These are phyloP conservation scores for Cercis canadensis DNA, from an alignment of 306 rosid species.

Conservation along the genomic window DNA sequence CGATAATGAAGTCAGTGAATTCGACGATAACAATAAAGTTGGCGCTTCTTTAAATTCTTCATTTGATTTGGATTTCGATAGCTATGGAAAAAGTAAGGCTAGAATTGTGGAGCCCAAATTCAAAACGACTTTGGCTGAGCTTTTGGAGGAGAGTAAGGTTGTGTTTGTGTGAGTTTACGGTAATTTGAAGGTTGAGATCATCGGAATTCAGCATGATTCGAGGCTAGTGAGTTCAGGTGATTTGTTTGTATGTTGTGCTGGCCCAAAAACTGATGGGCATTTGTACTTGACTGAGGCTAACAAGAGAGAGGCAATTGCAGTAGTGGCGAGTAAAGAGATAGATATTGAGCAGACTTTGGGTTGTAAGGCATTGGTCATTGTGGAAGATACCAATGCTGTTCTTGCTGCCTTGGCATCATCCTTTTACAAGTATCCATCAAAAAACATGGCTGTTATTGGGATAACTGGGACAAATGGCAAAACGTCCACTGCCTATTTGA, in stretches of 20 bases:
- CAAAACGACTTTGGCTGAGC: constrained; percentile 84
- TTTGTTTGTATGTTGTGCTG: constrained; percentile 85
- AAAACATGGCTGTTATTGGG: constrained; percentile 86
- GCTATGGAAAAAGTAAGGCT: constrained; percentile 68
- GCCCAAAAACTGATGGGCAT: constrained; percentile 66
- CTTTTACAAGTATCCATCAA: constrained; percentile 79
- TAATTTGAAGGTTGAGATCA: constrained; percentile 82
- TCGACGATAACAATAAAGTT: constrained; percentile 32
- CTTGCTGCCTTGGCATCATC: constrained; percentile 84
- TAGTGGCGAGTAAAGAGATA: constrained; percentile 91
- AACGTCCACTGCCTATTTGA: constrained; percentile 74
- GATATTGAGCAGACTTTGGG: constrained; percentile 84
- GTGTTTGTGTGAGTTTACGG: constrained; percentile 88
- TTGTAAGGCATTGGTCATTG: constrained; percentile 91
- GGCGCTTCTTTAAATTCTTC: constrained; percentile 45
- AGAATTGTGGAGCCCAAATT: constrained; percentile 88
- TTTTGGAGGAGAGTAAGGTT: constrained; percentile 90
- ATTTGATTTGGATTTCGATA: constrained; percentile 87
- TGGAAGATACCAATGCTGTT: constrained; percentile 79
- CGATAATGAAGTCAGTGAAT: constrained; percentile 39
- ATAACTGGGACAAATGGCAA: constrained; percentile 84
- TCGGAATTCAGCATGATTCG: constrained; percentile 92
- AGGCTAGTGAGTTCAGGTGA: constrained; percentile 72
- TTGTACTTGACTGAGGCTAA: constrained; percentile 87
- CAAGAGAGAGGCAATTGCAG: constrained; percentile 93